Evolutionary conservation across 371 early-diverging fungal genomes (phyloP).

Genomic region (Syncephalastrum monosporum): DNA sequence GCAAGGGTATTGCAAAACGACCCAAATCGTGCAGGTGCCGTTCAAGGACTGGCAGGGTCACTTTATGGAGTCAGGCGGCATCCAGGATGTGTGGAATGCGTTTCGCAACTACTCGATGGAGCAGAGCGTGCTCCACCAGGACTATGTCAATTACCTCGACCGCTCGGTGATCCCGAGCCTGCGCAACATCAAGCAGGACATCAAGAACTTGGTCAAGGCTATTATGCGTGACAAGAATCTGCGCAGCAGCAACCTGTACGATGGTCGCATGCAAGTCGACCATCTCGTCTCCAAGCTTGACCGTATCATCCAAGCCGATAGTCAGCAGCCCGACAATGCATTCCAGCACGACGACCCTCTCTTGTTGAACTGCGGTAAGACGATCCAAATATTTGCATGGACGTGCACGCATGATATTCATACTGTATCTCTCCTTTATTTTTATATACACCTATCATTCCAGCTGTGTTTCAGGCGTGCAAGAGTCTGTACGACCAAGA

Average conservation of each 20-base stretch:
- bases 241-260: conserved; percentile 28
- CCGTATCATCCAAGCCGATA: conserved; percentile 19
- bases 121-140: conserved; percentile 40
- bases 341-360: conserved; percentile 34
- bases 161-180: conserved; percentile 35
- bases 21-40: conserved; percentile 24
- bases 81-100: conserved; percentile 45
- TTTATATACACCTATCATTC: not conserved
- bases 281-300: conserved; percentile 26
- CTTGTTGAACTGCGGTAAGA: conserved; percentile 32
- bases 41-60: conserved; percentile 30
- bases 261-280: conserved; percentile 33
- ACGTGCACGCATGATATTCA: no score
- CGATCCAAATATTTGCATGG: not conserved
- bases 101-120: conserved; percentile 38
- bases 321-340: conserved; percentile 26
- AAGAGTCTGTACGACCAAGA: conserved; percentile 37
- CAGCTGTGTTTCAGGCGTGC: conserved; percentile 28
- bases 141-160: conserved; percentile 33
- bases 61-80: conserved; percentile 41
- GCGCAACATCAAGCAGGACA: conserved; percentile 36
- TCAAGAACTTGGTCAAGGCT: conserved; percentile 29
- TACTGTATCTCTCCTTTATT: not conserved
- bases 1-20: conserved; percentile 25
- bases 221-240: conserved; percentile 33